phyloP scores from a whole-genome alignment of 2,329 filamentous ascomycete species.

The Fusarium beomiforme region DNA sequence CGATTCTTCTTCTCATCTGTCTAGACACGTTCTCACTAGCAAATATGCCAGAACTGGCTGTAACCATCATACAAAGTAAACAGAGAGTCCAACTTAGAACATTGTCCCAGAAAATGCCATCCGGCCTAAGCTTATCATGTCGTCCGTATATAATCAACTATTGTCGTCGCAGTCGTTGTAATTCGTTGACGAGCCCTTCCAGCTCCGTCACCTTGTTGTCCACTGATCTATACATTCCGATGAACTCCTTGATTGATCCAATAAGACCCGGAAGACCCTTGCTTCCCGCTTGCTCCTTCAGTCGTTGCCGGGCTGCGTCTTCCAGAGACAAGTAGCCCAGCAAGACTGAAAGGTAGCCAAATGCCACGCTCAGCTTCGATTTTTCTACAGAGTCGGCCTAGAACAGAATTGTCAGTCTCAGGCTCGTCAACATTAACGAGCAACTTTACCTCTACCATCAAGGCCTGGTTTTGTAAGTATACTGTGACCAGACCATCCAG shows the following conservation, averaged over 20 bases:
- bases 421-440: neutral
- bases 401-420: slow-evolving; percentile 10
- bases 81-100: slow-evolving; percentile 9
- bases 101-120: neutral
- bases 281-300: slow-evolving; percentile 54
- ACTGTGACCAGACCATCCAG: slow-evolving; percentile 69
- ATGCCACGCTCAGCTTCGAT: slow-evolving; percentile 80
- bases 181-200: slow-evolving; percentile 51
- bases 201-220: slow-evolving; percentile 55
- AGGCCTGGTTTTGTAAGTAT: slow-evolving; percentile 74
- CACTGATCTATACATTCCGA: slow-evolving; percentile 60
- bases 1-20: neutral
- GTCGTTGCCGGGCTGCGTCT: slow-evolving; percentile 54
- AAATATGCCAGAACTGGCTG: neutral
- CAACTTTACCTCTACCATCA: slow-evolving; percentile 72
- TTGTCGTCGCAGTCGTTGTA: slow-evolving; percentile 41
- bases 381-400: slow-evolving; percentile 78
- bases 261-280: slow-evolving; percentile 58
- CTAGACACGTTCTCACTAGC: neutral
- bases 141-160: slow-evolving; percentile 18
- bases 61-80: slow-evolving; percentile 23
- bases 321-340: slow-evolving; percentile 81
- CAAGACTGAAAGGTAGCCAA: slow-evolving; percentile 87
- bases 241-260: slow-evolving; percentile 65
- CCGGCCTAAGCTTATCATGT: slow-evolving; percentile 1